These are phyloP conservation scores for Strobilomyces dryophilus DNA, from an alignment of 768 basidiomycete species.

Conservation along the genomic window DNA sequence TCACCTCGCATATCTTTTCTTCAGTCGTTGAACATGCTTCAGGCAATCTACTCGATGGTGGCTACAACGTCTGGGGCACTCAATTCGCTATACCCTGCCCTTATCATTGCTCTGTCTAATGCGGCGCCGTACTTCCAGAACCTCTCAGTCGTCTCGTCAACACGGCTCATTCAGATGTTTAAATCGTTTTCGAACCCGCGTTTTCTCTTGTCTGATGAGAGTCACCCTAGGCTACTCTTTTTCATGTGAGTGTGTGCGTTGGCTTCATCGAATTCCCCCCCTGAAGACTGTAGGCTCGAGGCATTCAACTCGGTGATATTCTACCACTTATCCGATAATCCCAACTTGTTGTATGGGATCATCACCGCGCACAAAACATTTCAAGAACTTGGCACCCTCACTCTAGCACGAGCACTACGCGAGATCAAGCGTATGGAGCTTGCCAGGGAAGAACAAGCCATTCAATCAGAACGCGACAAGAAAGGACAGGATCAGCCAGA, in stretches of 20 bases:
- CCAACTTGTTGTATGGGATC: conserved; percentile 84
- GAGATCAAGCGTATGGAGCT: conserved; percentile 76
- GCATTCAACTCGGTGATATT: conserved; percentile 84
- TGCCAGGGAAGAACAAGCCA: conserved; percentile 64
- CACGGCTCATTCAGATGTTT: conserved; percentile 83
- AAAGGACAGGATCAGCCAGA: conserved; percentile 17
- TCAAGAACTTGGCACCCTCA: conserved; percentile 90
- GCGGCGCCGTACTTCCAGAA: conserved; percentile 82
- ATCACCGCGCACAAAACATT: conserved; percentile 81
- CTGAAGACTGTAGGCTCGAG: conserved; percentile 59
- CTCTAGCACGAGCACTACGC: conserved; percentile 75
- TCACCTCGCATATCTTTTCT: background rate
- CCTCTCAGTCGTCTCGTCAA: conserved; percentile 75
- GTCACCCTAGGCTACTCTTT: conserved; percentile 88
- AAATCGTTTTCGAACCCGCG: conserved; percentile 86
- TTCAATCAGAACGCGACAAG: conserved; percentile 25
- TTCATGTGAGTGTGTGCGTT: conserved; percentile 60
- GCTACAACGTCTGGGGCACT: conserved; percentile 82
- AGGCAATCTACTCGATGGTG: conserved; percentile 89
- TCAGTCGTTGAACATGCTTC: conserved; percentile 5
- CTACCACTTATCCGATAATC: conserved; percentile 76
- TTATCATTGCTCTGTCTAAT: conserved; percentile 88
- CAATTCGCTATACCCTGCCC: conserved; percentile 84
- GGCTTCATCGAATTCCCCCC: background rate
- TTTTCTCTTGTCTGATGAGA: conserved; percentile 90